Base-by-base conservation (phyloP, 225 moss, liverwort and hornwort species). In the Thuidium tamariscinum region DNA sequence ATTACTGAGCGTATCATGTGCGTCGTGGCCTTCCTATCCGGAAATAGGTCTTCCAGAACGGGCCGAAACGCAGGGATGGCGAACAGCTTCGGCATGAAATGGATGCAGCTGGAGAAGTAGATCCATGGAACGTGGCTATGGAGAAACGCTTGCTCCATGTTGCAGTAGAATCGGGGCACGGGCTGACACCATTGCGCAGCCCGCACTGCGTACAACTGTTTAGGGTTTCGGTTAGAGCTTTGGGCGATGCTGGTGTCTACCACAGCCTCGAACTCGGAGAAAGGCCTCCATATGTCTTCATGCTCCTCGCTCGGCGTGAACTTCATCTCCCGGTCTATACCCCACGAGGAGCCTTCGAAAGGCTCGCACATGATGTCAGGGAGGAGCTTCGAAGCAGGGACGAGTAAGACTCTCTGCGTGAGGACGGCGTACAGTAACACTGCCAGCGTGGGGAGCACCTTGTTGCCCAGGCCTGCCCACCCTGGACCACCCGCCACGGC, bases 391-490 rank as follows among this genome's bases (percentile, higher is more conserved):
- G 25, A 13, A 19, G 77, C 78, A 8, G 96, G 95, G 30, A 96
- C 84, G 14, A 96, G 87, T 10, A 96, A 61, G 34, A 96, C 93
- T 74, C 96, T 56, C 77, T 95, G 96, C 1, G 95, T 91, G 57
- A 96, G 90, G 16, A 96, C 86, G 16, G 96, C 93, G 76, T 94
- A 94, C 57, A 96, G 71, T 12, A 95, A 42, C 32, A 86, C 92
- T 56, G 95, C 91, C 5, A 89, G 84, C 23, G 93, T 93, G 55
- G 93, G 93, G 48, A 95, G 88, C 77, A 94, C 86, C 85, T 93
- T 96, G 93, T 96, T 96, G 18, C 95, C 96, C 34, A 97, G 84
- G 6, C 96, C 96, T 14, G 90, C 89, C 91, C 93, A 90, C 16
- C 85, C 90, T 17, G 90, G 90, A 34, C 86, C 92, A 60, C 94